Base-by-base conservation (phyloP, 2,329 filamentous ascomycete species). In the Cercospora berteroae region DNA sequence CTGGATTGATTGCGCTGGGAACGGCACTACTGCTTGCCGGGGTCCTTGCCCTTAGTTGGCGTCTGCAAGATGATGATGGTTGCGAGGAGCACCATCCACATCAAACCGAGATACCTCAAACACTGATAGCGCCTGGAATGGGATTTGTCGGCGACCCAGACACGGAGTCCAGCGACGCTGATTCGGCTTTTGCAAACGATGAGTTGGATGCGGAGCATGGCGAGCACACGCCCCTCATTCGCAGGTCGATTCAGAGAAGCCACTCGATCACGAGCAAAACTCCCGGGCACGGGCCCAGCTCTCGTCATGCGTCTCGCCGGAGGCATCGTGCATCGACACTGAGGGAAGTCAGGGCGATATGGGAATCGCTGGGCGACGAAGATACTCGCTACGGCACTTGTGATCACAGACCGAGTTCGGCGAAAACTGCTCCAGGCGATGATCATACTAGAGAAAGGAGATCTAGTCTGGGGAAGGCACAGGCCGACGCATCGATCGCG, bases 1-100 rank as follows among this genome's bases (percentile, higher is more conserved):
- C 91, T 16, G 88, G 88, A 42, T 86, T 96, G 66, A 96, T 98
- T 70, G 88, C 93, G 0, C 80, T 99, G 1, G 95, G 95, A 10
- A 98, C 94, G 0, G 84, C 89, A 33, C 91, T 99, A 63, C 84
- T 99, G 18, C 86, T 99, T 0, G 88, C 89, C 0, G 95, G 95
- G 52, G 95, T 99, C 1, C 84, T 98, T 16, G 93, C 93, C 48
- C 84, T 99, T 3, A 97, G 94, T 36, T 98, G 95, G 94, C 89
- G 95, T 67, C 85, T 99, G 65, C 92, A 91, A 77, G 91, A 94
- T 74, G 90, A 90, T 20, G 71, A 73, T 7, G 88, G 86, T 2
- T 85, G 81, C 33, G 85, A 86, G 57, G 86, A 89, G 76, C 75
- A 75, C 81, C 70, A 77, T 69, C 74, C 56, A 68, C 72, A 64